A percentile compares a stretch with the other conserved stretches of the same genome.
phyloP scores from a whole-genome alignment of 1,139 yeast genomes.

The Lodderomyces parapsilosis region DNA sequence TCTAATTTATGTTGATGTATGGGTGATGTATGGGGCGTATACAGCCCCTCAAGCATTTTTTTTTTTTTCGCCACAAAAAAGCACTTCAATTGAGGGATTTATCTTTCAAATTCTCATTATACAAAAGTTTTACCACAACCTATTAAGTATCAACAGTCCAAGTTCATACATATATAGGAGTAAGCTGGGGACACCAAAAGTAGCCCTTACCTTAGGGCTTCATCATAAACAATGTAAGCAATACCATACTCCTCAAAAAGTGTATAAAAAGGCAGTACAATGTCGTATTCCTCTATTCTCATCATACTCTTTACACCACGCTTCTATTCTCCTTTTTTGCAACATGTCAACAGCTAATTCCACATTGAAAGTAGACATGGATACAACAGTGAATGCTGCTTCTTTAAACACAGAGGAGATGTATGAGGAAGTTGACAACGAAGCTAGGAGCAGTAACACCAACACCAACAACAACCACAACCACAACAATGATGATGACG shows the following conservation, averaged over 20 bases:
- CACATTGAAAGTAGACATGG: neutral
- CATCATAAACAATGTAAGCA: too few relatives aligned
- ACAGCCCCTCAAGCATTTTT: neutral
- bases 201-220: neutral
- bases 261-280: too few relatives aligned
- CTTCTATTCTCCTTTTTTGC: too few relatives aligned
- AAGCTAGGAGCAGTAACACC: too few relatives aligned
- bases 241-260: too few relatives aligned
- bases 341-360: neutral
- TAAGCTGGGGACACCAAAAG: neutral
- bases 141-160: neutral
- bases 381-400: neutral
- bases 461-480: too few relatives aligned
- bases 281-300: too few relatives aligned
- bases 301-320: too few relatives aligned
- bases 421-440: neutral
- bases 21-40: too few relatives aligned
- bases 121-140: too few relatives aligned
- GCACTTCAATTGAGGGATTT: neutral
- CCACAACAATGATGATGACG: neutral
- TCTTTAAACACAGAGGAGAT: slow-evolving; percentile 2
- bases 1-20: too few relatives aligned
- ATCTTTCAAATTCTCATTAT: neutral
- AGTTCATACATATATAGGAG: neutral
- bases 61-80: too few relatives aligned